These are phyloP conservation scores for Salvia splendens DNA, from an alignment of 257 asterid species.

Conservation along the genomic window DNA sequence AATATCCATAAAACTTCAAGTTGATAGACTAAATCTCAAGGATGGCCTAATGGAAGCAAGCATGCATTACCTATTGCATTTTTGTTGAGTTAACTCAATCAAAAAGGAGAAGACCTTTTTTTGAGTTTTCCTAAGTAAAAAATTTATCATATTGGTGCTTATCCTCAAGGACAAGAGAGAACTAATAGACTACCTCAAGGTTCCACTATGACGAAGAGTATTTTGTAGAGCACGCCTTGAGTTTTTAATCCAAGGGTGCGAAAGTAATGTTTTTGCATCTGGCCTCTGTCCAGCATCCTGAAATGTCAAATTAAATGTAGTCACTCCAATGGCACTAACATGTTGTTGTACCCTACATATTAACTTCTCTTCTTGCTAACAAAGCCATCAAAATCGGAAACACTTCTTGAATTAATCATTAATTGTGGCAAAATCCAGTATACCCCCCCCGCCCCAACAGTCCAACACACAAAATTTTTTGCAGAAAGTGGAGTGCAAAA, in stretches of 20 bases:
- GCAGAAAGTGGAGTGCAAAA: no score
- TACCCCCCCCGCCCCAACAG: no score
- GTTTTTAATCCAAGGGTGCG: slow-evolving; percentile 98
- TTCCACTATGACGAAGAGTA: slow-evolving; percentile 87
- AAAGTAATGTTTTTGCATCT: slow-evolving; percentile 91
- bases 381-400: no score
- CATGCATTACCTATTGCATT: slow-evolving; percentile 4
- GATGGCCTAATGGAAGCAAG: neutral
- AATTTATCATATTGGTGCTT: slow-evolving; percentile 4
- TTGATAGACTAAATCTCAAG: neutral
- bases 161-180: slow-evolving; percentile 12
- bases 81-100: neutral
- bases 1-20: neutral
- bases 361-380: no score
- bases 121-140: neutral
- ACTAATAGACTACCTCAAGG: slow-evolving; percentile 53
- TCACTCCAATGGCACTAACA: slow-evolving; percentile 23
- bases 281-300: slow-evolving; percentile 99
- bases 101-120: neutral
- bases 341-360: neutral
- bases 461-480: no score
- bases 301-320: slow-evolving; percentile 36
- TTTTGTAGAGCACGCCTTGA: slow-evolving; percentile 92
- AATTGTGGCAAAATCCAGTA: no score
- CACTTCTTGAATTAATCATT: no score